Evolutionary conservation across 2,329 filamentous ascomycete species (phyloP).

Genomic region (Biscogniauxia mediterranea): DNA sequence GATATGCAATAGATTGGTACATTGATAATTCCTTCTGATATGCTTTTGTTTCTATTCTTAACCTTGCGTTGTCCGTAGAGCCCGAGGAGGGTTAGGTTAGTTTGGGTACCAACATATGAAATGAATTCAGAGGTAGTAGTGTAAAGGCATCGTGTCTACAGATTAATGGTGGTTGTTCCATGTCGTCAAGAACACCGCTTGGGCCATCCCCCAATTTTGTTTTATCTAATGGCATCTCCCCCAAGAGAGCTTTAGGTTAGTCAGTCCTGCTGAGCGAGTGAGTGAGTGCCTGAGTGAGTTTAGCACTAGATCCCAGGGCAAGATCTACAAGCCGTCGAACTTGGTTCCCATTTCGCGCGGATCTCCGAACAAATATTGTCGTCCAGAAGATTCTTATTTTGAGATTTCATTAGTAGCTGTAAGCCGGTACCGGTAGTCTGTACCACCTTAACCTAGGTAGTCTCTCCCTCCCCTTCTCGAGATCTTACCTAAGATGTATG

Average conservation of each 20-base stretch:
- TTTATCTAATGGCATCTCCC: not conserved
- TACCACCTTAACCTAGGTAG: not conserved
- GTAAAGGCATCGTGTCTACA: not conserved
- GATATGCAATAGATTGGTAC: too few relatives aligned
- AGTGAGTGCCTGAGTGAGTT: too few relatives aligned
- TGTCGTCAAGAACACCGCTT: not conserved
- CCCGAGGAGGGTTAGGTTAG: too few relatives aligned
- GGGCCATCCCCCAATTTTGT: not conserved
- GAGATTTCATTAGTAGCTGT: not conserved
- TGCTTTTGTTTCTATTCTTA: too few relatives aligned
- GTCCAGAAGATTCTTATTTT: not conserved
- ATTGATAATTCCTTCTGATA: too few relatives aligned
- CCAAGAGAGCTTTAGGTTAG: not conserved
- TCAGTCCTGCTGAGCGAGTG: not conserved
- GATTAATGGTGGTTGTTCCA: not conserved
- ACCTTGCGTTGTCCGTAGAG: too few relatives aligned
- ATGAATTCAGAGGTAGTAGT: too few relatives aligned
- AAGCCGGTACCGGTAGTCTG: not conserved
- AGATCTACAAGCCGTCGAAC: not conserved
- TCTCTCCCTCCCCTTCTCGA: too few relatives aligned
- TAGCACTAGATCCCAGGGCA: not conserved
- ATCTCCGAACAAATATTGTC: not conserved
- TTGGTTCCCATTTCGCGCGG: not conserved
- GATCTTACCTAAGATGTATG: too few relatives aligned
- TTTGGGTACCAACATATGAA: too few relatives aligned